Base-by-base conservation (phyloP, 2,329 filamentous ascomycete genomes). In the Orbilia blumenaviensis region DNA sequence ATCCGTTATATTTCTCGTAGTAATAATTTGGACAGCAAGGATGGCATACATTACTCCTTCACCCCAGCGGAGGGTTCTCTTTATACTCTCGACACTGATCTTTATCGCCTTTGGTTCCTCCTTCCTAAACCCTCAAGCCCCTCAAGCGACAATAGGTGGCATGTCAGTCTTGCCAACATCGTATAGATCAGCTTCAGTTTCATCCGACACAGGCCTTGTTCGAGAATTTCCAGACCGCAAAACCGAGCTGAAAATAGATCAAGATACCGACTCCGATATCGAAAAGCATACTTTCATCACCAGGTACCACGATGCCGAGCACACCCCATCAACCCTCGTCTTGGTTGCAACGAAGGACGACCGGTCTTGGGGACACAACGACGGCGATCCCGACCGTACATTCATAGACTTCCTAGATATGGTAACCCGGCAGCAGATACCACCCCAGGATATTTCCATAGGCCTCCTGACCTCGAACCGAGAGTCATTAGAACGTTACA, bases 391-490 rank as follows among this genome's bases (percentile, higher is more conserved):
- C 36, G 36, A 56, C 18, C 66, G 66, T 21, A 56, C 8, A 12
- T 63, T 71, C 9, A 21, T 27, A 21, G 58, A 64, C 38, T 71
- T 71, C 27, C 18, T 71, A 6, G 38, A 71, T 10, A 56, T 71
- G 27, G 32, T 71, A 7, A 52, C 12, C 6, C 21, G 58, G 27
- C 66, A 71, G 36, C 66, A 27, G 14, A n/a, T 71, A 9, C n/a
- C 9, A 5, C 23, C 66, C 3, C 12, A 50, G 6, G 66, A 64
- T 18, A 38, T 52, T 1, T 63, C 66, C 0, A 50, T 71, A 16
- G 66, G 66, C 14, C 36, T 71, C 12, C 16, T 62, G 12, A 71
- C 58, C 3, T 46, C 66, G 4, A 38, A 50, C 38, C 18, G 5
- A 21, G 56, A 21, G 3, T 48, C 56, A 0, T 7, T 71, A 16